Conservation (phyloP, 2,329 filamentous ascomycete species). For the Pseudogymnoascus destructans region DNA sequence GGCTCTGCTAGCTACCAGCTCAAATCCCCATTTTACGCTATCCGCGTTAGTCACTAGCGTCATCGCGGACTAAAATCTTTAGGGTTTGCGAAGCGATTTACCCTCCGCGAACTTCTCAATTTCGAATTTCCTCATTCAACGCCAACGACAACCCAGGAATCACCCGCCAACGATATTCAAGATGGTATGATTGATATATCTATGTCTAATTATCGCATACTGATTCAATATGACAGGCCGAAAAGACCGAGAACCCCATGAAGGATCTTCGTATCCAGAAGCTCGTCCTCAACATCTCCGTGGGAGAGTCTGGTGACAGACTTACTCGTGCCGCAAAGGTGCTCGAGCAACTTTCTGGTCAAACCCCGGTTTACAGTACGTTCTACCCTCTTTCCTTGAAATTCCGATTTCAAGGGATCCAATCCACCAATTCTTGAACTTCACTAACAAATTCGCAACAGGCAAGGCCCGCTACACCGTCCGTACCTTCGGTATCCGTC, state of each 20-base stretch:
- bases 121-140: constrained; percentile 6
- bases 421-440: constrained; percentile 13
- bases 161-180: constrained; percentile 11
- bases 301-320: constrained; percentile 99
- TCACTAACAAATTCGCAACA: constrained; percentile 28
- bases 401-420: background rate
- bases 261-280: constrained; percentile 99
- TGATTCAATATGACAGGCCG: constrained; percentile 38
- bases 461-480: constrained; percentile 99
- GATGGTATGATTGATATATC: constrained; percentile 10
- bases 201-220: constrained; percentile 11
- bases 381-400: constrained; percentile 18
- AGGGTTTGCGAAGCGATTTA: constrained; percentile 10
- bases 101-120: constrained; percentile 10
- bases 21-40: constrained; percentile 5
- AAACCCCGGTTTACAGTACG: constrained; percentile 98
- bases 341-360: constrained; percentile 97
- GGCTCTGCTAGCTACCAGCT: constrained; percentile 12
- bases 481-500: constrained; percentile 99
- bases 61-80: constrained; percentile 7
- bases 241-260: constrained; percentile 97
- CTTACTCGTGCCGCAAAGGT: constrained; percentile 99
- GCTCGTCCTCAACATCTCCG: constrained; percentile 98
- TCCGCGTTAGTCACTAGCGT: background rate
- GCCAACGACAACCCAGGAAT: constrained; percentile 9